These are phyloP conservation scores for Hypoxylon subgilvum DNA, from an alignment of 495 filamentous ascomycete genomes.

Conservation along the genomic window DNA sequence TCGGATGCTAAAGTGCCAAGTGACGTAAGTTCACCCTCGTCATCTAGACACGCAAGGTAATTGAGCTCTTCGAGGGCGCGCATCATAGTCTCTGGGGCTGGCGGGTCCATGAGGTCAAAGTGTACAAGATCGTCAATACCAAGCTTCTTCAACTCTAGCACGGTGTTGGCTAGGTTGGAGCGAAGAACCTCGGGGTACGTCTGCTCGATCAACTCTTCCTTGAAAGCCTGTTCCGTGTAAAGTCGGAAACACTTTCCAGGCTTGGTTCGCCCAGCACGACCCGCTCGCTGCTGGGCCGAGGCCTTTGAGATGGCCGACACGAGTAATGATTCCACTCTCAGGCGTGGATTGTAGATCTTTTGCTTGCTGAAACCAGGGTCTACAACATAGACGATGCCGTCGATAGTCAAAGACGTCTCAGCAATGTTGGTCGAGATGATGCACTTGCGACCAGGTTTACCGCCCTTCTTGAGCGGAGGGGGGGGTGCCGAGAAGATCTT, in stretches of 20 bases:
- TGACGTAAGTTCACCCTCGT: constrained; percentile 87
- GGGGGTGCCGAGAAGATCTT: constrained; percentile 92
- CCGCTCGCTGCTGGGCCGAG: constrained; percentile 96
- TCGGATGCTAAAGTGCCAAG: constrained; percentile 90
- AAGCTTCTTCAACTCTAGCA: constrained; percentile 96
- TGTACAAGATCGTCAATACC: constrained; percentile 96
- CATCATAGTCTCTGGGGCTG: constrained; percentile 98
- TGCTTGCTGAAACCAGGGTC: constrained; percentile 99
- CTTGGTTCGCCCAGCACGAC: constrained; percentile 97
- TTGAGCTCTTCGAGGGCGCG: constrained; percentile 97
- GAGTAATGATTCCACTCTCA: constrained; percentile 92
- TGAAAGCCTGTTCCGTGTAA: constrained; percentile 95
- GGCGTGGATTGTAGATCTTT: constrained; percentile 97
- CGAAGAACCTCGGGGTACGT: constrained; percentile 95
- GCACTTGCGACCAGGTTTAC: constrained; percentile 88
- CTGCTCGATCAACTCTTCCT: constrained; percentile 96
- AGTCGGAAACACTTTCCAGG: constrained; percentile 97
- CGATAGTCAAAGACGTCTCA: constrained; percentile 95
- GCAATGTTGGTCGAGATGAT: constrained; percentile 98
- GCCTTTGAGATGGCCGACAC: constrained; percentile 98
- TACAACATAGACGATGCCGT: constrained; percentile 98
- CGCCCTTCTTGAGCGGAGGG: constrained; percentile 70
- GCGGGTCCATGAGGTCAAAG: constrained; percentile 98
- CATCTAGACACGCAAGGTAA: constrained; percentile 94
- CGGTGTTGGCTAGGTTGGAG: constrained; percentile 91